These are phyloP conservation scores for Trichoderma guizhouense DNA, from an alignment of 2,329 filamentous ascomycete genomes.

Conservation along the genomic window DNA sequence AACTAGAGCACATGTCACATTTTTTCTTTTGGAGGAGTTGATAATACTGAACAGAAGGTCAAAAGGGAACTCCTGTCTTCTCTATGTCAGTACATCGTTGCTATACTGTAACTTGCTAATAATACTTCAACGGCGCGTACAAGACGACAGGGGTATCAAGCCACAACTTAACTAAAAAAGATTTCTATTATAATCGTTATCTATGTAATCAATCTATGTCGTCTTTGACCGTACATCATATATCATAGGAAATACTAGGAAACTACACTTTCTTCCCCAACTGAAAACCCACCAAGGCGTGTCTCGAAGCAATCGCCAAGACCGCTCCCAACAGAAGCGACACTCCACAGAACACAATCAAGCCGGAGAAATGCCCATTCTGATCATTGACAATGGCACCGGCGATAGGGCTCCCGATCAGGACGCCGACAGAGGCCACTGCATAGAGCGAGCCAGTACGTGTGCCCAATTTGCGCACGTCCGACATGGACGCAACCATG, in stretches of 20 bases:
- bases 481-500: background rate
- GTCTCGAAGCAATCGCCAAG: background rate
- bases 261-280: background rate
- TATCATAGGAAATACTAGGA: background rate
- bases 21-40: background rate
- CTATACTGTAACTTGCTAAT: background rate
- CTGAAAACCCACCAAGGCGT: background rate
- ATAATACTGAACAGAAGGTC: background rate
- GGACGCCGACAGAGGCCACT: background rate
- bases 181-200: background rate
- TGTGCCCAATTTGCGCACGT: background rate
- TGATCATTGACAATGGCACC: background rate
- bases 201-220: background rate
- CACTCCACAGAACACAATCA: background rate
- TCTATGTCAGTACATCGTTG: background rate
- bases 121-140: background rate
- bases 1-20: background rate
- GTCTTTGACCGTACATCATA: background rate
- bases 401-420: background rate
- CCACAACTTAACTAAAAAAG: background rate
- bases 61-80: background rate
- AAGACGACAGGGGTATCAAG: background rate
- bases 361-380: background rate
- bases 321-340: background rate
- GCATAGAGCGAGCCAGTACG: background rate